Conservation (phyloP, 1,139 yeast genomes). For the Blastobotrys apis region DNA sequence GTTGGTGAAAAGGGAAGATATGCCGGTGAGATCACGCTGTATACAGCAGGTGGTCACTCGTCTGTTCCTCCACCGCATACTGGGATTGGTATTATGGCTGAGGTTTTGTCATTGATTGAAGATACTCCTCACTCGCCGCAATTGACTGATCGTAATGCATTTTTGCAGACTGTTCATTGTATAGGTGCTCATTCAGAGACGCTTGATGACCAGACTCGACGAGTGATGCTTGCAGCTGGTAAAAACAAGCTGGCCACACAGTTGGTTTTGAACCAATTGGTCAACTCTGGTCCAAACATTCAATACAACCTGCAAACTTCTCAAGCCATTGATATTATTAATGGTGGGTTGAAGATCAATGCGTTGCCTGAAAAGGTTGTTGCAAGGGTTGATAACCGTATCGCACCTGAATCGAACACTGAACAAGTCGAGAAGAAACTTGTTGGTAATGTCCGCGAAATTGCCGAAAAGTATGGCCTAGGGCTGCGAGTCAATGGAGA, state of each 20-base stretch:
- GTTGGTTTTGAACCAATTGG: slow-evolving; percentile 18
- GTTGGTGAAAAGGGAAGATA: slow-evolving; percentile 68
- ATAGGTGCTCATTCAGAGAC: slow-evolving; percentile 22
- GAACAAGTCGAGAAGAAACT: slow-evolving; percentile 41
- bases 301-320: slow-evolving; percentile 52
- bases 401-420: slow-evolving; percentile 49
- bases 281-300: slow-evolving; percentile 9
- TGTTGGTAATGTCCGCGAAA: slow-evolving; percentile 35
- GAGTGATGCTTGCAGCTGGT: slow-evolving; percentile 19
- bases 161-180: slow-evolving; percentile 42
- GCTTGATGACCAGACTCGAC: slow-evolving; percentile 20
- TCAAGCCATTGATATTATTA: slow-evolving; percentile 62
- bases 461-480: slow-evolving; percentile 46
- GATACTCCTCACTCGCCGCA: slow-evolving; percentile 44
- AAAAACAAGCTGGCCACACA: slow-evolving; percentile 19
- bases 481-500: slow-evolving; percentile 36
- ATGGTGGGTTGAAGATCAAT: slow-evolving; percentile 68
- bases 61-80: slow-evolving; percentile 69
- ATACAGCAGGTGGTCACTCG: slow-evolving; percentile 71
- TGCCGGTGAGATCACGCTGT: slow-evolving; percentile 48
- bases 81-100: slow-evolving; percentile 64
- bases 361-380: slow-evolving; percentile 69
- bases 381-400: slow-evolving; percentile 54
- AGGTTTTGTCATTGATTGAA: slow-evolving; percentile 51
- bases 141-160: slow-evolving; percentile 51